Evolutionary conservation across 495 filamentous ascomycete genomes (phyloP).

Genomic region (Xylaria palmicola): DNA sequence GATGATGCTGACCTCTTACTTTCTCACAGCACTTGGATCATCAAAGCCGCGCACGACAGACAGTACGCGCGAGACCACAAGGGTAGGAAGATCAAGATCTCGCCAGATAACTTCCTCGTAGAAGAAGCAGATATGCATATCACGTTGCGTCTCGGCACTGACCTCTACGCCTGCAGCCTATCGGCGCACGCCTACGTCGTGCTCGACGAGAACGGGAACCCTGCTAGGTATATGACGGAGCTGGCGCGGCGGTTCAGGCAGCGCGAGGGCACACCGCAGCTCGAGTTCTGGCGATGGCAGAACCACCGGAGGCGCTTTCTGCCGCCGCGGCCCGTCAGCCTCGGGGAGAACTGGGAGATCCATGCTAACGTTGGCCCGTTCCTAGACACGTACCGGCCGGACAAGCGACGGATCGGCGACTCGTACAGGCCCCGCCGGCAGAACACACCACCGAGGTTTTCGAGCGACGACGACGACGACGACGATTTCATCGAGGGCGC

Average conservation of each 20-base stretch:
- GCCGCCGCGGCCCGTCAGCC: neutral
- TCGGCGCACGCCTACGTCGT: constrained; percentile 1
- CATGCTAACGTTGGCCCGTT: constrained; percentile 15
- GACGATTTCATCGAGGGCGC: neutral
- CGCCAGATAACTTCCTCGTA: neutral
- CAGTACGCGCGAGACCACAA: neutral
- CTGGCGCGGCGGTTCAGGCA: neutral
- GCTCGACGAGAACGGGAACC: neutral
- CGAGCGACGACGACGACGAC: neutral
- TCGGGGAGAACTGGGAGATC: constrained; percentile 2
- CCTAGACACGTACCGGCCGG: constrained; percentile 13
- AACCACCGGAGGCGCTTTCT: neutral
- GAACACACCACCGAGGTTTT: constrained; percentile 2
- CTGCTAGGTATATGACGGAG: constrained; percentile 3
- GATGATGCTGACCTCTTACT: no score
- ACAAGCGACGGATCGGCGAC: neutral
- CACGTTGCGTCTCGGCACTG: constrained; percentile 8
- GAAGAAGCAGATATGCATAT: constrained; percentile 8
- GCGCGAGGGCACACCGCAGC: neutral
- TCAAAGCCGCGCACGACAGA: neutral
- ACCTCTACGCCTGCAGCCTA: constrained; percentile 1
- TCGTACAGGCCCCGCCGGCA: constrained; percentile 4
- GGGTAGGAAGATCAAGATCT: neutral
- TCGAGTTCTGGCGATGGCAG: constrained; percentile 12
- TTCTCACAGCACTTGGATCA: constrained; percentile 12